These are phyloP conservation scores for Coccomyxa sp. DNA, from an alignment of 139 green algal species.

Conservation along the genomic window DNA sequence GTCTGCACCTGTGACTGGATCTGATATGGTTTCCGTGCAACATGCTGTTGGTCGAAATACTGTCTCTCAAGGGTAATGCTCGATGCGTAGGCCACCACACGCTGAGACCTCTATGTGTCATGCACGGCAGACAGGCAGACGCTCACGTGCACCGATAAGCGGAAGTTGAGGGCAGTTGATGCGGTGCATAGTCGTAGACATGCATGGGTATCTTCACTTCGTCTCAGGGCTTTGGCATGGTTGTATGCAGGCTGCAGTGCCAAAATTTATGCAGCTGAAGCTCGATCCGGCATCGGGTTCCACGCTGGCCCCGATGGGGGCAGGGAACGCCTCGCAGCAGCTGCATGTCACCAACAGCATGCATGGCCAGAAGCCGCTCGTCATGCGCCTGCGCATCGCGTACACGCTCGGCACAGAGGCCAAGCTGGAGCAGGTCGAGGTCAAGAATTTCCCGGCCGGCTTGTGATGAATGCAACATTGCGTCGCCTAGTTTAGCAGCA, in stretches of 20 bases:
- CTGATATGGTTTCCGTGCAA: too few species aligned
- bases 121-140: too few species aligned
- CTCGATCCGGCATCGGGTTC: slow-evolving; percentile 69
- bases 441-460: slow-evolving; percentile 23
- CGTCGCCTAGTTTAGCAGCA: too few species aligned
- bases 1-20: too few species aligned
- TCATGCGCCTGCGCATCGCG: slow-evolving; percentile 73
- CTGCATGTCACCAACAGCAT: slow-evolving; percentile 80
- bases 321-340: slow-evolving; percentile 51
- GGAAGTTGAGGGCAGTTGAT: too few species aligned
- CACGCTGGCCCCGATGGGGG: slow-evolving; percentile 32
- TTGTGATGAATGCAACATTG: neutral
- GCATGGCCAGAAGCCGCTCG: slow-evolving; percentile 72
- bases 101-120: too few species aligned
- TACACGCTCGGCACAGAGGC: slow-evolving; percentile 31
- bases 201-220: neutral
- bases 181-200: too few species aligned
- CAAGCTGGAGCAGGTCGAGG: slow-evolving; percentile 23
- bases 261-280: slow-evolving; percentile 82
- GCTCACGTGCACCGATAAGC: too few species aligned
- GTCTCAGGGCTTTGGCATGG: neutral
- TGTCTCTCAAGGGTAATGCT: too few species aligned
- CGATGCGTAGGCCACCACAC: too few species aligned
- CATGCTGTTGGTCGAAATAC: too few species aligned
- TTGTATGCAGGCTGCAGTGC: slow-evolving; percentile 76